Base-by-base conservation (phyloP, 2,329 filamentous ascomycete species). In the Cordyceps javanica region DNA sequence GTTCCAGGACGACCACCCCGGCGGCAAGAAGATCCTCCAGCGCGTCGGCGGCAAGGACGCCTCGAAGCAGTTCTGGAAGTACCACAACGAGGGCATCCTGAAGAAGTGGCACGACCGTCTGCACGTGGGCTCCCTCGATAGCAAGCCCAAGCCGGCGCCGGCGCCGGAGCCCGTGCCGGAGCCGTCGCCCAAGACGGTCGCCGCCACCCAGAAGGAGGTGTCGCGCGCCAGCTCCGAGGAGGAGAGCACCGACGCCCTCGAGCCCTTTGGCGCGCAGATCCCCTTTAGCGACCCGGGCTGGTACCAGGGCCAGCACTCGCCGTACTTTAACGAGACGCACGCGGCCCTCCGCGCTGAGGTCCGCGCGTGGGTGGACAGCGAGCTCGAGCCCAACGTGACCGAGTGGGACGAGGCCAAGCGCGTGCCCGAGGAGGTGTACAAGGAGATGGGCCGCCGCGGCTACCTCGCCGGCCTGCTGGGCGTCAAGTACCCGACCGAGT, bases 331-430 rank as follows among this genome's bases (percentile, higher is more conserved):
- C 76, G 88, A 96, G 74, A 86, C 90, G 5, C 94, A 99, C 74
- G 92, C 86, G 58, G 91, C 91, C 53, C 87, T 99, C 51, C 91
- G 94, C 60, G 87, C 85, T 63, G 94, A 99, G 78, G 81, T 97
- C 60, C 89, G 94, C 68, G 82, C 91, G 77, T 99, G 92, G 92
- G 84, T 99, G 57, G 90, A 96, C 61, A 82, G 80, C 58, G 90
- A 91, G 66, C 87, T 97, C 70, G 91, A 96, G 78, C 93, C 94
- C 23, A 82, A 93, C 66, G 90, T 97, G 58, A 89, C 86, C 41
- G 94, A 99, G 72, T 99, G 94, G 94, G 94, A 99, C 66, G 94
- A 97, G 80, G 90, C 87, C 66, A 95, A 91, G 78, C 83, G 87
- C 69, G 91, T 97, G 2, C 93, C 94, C 0, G 85, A 89, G 46